Evolutionary conservation across 1,284 basidiomycete species (phyloP).

Genomic region (Vanrija sp.): DNA sequence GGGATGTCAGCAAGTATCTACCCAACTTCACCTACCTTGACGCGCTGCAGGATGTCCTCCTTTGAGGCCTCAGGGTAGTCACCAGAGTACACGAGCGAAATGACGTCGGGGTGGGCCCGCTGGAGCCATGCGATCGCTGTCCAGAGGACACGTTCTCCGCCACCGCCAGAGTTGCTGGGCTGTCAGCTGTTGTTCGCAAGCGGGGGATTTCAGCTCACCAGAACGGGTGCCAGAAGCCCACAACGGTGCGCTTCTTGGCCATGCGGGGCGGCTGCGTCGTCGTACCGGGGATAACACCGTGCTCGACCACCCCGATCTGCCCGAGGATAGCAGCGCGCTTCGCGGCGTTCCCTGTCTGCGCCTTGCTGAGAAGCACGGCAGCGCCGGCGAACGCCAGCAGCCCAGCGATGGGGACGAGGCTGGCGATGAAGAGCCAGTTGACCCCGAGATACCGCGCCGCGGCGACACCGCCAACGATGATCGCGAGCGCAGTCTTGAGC

Average conservation of each 20-base stretch:
- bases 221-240: slow-evolving; percentile 94
- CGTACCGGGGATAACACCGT: slow-evolving; percentile 30
- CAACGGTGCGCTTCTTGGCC: slow-evolving; percentile 47
- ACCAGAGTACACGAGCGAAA: slow-evolving; percentile 88
- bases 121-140: slow-evolving; percentile 80
- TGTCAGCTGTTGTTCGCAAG: slow-evolving; percentile 6
- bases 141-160: slow-evolving; percentile 95
- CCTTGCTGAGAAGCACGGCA: slow-evolving; percentile 13
- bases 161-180: slow-evolving; percentile 88
- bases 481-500: slow-evolving; percentile 14
- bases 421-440: slow-evolving; percentile 37
- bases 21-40: slow-evolving; percentile 70
- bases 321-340: slow-evolving; percentile 27
- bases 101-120: slow-evolving; percentile 61
- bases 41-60: slow-evolving; percentile 73
- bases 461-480: slow-evolving; percentile 1
- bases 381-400: slow-evolving; percentile 23
- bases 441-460: slow-evolving; percentile 22
- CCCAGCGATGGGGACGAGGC: slow-evolving; percentile 33
- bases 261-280: slow-evolving; percentile 24
- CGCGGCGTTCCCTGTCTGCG: slow-evolving; percentile 26
- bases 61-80: slow-evolving; percentile 71
- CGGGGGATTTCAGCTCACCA: slow-evolving; percentile 58
- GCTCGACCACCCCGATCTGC: slow-evolving; percentile 30
- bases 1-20: slow-evolving; percentile 5